Evolutionary conservation across 441 rosid genomes (phyloP).

Genomic region (Brassica balearica): DNA sequence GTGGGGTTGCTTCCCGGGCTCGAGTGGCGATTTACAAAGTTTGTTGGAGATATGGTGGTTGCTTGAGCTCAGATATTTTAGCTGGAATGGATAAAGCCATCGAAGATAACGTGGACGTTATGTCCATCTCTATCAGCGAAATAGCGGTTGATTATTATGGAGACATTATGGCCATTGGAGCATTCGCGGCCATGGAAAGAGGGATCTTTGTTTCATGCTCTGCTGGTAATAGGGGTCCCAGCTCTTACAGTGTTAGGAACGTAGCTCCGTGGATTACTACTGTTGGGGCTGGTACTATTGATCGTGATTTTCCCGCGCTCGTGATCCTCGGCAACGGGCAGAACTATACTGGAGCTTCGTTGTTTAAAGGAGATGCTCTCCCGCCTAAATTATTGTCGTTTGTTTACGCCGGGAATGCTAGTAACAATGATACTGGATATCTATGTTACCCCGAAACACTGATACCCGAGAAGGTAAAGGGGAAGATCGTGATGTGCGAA

Average conservation of each 20-base stretch:
- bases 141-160: too few species aligned
- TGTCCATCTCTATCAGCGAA: conserved; percentile 29
- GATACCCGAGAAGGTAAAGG: background rate
- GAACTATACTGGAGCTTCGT: background rate
- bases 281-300: background rate
- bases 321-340: background rate
- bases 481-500: background rate
- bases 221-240: conserved; percentile 67
- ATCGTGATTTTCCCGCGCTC: background rate
- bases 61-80: conserved; percentile 56
- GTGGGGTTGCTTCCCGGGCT: too few species aligned
- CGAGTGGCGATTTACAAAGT: conserved; percentile 55
- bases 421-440: background rate
- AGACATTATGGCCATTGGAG: conserved; percentile 39
- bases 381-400: background rate
- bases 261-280: background rate
- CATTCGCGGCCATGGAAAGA: conserved; percentile 67
- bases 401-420: background rate
- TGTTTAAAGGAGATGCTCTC: background rate
- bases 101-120: conserved; percentile 51
- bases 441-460: background rate
- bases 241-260: background rate
- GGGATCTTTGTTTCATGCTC: conserved; percentile 69
- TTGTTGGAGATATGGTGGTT: conserved; percentile 52
- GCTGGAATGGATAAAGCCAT: conserved; percentile 60